Conservation (phyloP, 2,329 filamentous ascomycete species). For the Ophiosphaerella herpotricha region DNA sequence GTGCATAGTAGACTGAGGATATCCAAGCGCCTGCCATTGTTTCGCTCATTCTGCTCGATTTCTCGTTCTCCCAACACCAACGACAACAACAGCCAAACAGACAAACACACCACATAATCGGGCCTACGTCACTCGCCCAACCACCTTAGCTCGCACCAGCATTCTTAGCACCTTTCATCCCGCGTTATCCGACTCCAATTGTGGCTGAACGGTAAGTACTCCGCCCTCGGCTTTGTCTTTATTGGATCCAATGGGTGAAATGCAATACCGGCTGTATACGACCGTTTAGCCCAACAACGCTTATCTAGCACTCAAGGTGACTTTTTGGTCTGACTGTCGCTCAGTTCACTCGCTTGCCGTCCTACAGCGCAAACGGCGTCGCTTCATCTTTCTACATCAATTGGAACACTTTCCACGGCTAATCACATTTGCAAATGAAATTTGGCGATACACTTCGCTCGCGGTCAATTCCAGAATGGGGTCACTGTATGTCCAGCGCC, state of each 20-base stretch:
- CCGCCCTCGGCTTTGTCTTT: conserved; percentile 1
- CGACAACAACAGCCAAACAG: background rate
- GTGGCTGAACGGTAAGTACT: conserved; percentile 16
- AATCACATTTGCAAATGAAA: conserved; percentile 62
- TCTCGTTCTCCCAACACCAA: background rate
- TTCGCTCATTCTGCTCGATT: conserved; percentile 3
- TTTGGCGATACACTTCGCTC: conserved; percentile 75
- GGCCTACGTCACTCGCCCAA: conserved; percentile 11
- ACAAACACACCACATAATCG: background rate
- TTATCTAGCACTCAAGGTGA: conserved; percentile 4
- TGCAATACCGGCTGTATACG: background rate
- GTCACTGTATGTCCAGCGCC: conserved; percentile 59
- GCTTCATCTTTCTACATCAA: conserved; percentile 1
- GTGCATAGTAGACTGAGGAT: background rate
- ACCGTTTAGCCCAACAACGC: background rate
- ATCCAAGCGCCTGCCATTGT: conserved; percentile 1
- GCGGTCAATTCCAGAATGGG: conserved; percentile 82
- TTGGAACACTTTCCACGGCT: conserved; percentile 7
- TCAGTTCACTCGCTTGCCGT: conserved; percentile 15
- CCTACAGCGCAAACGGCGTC: conserved; percentile 11
- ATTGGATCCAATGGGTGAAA: background rate
- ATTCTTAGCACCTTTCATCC: conserved; percentile 4
- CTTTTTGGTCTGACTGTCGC: conserved; percentile 15
- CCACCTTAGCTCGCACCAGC: conserved; percentile 3
- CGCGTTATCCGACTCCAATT: conserved; percentile 8